Evolutionary conservation across 148 eudicot species (phyloP).

Genomic region (Dysphania ambrosioides): DNA sequence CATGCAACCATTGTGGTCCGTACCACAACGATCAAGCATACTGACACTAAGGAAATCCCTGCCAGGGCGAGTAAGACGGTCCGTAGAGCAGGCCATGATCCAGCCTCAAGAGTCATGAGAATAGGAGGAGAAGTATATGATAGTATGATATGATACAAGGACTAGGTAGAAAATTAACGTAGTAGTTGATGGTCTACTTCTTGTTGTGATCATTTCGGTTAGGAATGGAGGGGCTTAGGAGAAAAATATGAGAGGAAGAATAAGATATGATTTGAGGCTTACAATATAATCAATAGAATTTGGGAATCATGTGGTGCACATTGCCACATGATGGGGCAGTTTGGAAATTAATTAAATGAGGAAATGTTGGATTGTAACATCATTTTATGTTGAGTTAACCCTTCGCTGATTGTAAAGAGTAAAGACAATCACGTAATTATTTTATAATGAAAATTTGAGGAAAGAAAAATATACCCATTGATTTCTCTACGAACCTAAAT

Average conservation of each 20-base stretch:
- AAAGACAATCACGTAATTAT: background rate
- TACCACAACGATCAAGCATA: conserved; percentile 43
- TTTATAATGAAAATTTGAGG: no score
- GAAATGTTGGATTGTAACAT: conserved; percentile 23
- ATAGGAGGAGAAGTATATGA: background rate
- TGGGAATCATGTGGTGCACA: conserved; percentile 35
- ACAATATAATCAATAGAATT: conserved; percentile 10
- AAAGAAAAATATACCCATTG: no score
- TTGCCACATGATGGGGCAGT: no score
- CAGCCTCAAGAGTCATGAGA: background rate
- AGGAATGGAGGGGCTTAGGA: background rate
- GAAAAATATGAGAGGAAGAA: background rate
- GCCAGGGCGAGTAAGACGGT: conserved; percentile 22
- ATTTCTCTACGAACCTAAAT: no score
- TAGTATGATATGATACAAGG: conserved; percentile 21
- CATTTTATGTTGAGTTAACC: conserved; percentile 9
- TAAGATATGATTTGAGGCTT: background rate
- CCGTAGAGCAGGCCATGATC: conserved; percentile 1
- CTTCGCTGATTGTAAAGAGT: conserved; percentile 7
- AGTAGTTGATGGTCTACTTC: conserved; percentile 8
- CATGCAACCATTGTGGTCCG: conserved; percentile 60
- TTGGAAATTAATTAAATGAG: conserved; percentile 26
- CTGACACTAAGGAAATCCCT: conserved; percentile 18
- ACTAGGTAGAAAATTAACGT: conserved; percentile 18
- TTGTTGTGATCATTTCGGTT: conserved; percentile 27